A percentile compares a stretch with the other conserved stretches of the same genome.
phyloP scores from a whole-genome alignment of 148 eudicot genomes.

The Bassia scoparia region DNA sequence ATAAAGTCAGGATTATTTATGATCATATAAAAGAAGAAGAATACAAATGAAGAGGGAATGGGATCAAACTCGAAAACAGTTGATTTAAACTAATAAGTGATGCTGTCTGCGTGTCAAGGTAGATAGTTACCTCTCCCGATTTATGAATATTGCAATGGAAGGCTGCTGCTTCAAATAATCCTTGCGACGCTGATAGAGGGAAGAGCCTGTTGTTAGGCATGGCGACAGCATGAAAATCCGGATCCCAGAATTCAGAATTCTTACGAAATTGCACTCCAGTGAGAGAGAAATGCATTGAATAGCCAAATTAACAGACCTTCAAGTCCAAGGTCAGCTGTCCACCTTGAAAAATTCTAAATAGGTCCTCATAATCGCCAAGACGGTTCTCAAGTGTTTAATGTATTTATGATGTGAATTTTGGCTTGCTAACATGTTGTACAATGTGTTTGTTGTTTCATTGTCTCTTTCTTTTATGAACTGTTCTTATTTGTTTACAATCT shows the following conservation, averaged over 20 bases:
- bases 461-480: neutral
- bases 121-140: constrained; percentile 38
- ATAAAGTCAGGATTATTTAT: constrained; percentile 43
- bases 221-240: constrained; percentile 49
- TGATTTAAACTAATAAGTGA: constrained; percentile 59
- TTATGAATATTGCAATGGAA: constrained; percentile 26
- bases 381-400: constrained; percentile 10
- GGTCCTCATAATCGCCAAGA: constrained; percentile 21
- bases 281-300: constrained; percentile 60
- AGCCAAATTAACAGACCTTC: constrained; percentile 69
- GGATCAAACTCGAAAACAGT: constrained; percentile 36
- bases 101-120: constrained; percentile 43
- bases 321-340: constrained; percentile 65
- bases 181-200: constrained; percentile 36
- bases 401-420: constrained; percentile 9
- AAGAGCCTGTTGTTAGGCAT: constrained; percentile 68
- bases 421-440: constrained; percentile 13
- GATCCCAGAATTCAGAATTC: constrained; percentile 43
- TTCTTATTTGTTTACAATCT: neutral
- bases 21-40: constrained; percentile 32
- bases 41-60: constrained; percentile 23
- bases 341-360: constrained; percentile 59
- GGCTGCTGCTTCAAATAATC: constrained; percentile 29
- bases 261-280: constrained; percentile 42
- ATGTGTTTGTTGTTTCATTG: neutral